These are phyloP conservation scores for Botryotinia globosa DNA, from an alignment of 2,329 filamentous ascomycete species.

Conservation along the genomic window DNA sequence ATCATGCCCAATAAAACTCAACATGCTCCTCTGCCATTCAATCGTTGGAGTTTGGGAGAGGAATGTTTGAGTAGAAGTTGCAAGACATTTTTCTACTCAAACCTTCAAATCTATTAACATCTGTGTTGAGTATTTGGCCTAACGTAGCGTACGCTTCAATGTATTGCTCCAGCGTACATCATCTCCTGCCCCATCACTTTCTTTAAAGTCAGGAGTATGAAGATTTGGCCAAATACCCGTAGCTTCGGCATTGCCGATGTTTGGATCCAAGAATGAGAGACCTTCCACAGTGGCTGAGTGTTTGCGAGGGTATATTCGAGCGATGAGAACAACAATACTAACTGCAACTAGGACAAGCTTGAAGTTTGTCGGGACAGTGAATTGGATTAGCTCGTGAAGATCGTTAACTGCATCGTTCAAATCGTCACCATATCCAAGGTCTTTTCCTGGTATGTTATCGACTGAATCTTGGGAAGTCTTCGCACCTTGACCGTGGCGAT, in stretches of 20 bases:
- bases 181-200: background rate
- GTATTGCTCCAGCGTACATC: background rate
- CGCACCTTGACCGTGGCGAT: background rate
- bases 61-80: background rate
- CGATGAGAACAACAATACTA: background rate
- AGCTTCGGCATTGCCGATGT: background rate
- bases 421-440: background rate
- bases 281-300: background rate
- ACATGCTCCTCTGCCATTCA: background rate
- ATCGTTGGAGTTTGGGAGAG: background rate
- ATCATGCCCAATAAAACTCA: background rate
- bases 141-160: background rate
- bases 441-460: background rate
- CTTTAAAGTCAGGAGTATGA: background rate
- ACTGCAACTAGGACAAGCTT: background rate
- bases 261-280: background rate
- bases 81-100: background rate
- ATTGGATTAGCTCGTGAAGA: background rate
- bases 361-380: background rate
- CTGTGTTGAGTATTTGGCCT: background rate
- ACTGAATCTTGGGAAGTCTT: background rate
- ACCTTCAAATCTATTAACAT: background rate
- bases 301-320: background rate
- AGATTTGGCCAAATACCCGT: background rate
- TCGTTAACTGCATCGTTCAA: background rate